Conservation (phyloP, 495 filamentous ascomycete species). For the Hypoxylon crocopeplum region DNA sequence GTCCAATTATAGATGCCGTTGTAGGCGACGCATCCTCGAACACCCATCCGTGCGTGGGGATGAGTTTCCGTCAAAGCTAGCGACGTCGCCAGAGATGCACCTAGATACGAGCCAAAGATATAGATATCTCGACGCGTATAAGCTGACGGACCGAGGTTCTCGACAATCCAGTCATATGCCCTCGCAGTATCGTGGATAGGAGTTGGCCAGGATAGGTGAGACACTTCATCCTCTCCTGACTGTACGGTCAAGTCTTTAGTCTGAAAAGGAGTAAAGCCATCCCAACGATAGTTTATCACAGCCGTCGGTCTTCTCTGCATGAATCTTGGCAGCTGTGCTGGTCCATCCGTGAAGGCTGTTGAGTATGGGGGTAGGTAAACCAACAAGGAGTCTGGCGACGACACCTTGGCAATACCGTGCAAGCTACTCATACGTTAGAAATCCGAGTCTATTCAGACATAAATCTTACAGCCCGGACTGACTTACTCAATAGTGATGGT, state of each 20-base stretch:
- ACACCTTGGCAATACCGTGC: constrained; percentile 41
- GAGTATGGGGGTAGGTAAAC: constrained; percentile 48
- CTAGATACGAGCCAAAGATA: constrained; percentile 58
- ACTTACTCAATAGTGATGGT: constrained; percentile 39
- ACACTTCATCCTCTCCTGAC: constrained; percentile 6
- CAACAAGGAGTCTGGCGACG: constrained; percentile 38
- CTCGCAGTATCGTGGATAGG: constrained; percentile 56
- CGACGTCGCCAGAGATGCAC: constrained; percentile 55
- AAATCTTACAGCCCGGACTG: background rate
- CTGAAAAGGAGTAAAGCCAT: constrained; percentile 11
- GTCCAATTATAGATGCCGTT: constrained; percentile 65
- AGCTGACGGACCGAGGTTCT: constrained; percentile 40
- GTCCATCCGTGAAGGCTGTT: constrained; percentile 11
- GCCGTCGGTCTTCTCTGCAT: constrained; percentile 41
- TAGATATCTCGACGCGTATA: constrained; percentile 47
- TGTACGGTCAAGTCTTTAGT: background rate
- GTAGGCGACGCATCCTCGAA: constrained; percentile 54
- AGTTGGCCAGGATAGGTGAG: constrained; percentile 49
- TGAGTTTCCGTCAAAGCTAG: constrained; percentile 58
- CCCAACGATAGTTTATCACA: constrained; percentile 54
- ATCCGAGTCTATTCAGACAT: background rate
- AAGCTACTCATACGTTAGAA: constrained; percentile 31
- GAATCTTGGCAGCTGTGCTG: constrained; percentile 41
- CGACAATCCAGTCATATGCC: constrained; percentile 53
- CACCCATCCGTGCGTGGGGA: constrained; percentile 40